A percentile compares a stretch with the other conserved stretches of the same genome.
Evolutionary conservation across 2,329 filamentous ascomycete species (phyloP).

Genomic region (Ceratocystis diversiconidia): DNA sequence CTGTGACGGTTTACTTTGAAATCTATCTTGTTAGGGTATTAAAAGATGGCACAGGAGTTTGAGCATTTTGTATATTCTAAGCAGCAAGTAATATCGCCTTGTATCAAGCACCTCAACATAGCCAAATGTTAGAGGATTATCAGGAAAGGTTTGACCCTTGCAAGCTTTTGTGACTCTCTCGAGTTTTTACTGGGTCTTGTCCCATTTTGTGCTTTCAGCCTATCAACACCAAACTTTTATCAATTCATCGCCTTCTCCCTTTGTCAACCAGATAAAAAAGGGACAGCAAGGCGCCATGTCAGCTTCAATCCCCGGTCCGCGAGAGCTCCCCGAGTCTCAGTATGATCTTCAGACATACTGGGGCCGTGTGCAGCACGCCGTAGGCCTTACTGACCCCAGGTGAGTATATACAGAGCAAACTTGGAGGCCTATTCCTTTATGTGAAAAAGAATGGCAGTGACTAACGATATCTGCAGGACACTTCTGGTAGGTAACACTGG

Average conservation of each 20-base stretch:
- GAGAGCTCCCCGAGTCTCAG: constrained; percentile 80
- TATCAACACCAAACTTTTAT: neutral
- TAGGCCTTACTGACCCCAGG: constrained; percentile 88
- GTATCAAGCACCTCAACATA: neutral
- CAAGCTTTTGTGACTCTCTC: neutral
- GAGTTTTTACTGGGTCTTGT: constrained; percentile 4
- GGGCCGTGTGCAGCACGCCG: constrained; percentile 82
- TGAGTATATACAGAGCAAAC: constrained; percentile 36
- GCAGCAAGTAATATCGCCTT: neutral
- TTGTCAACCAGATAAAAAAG: neutral
- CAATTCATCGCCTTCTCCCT: neutral
- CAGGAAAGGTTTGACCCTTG: neutral
- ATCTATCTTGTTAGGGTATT: neutral
- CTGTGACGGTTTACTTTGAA: neutral
- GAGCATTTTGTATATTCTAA: neutral
- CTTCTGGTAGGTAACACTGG: constrained; percentile 64
- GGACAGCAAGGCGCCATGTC: constrained; percentile 37
- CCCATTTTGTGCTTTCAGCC: neutral
- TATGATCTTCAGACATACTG: constrained; percentile 90
- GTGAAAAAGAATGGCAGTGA: neutral
- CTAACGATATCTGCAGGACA: constrained; percentile 44
- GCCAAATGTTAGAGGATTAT: neutral
- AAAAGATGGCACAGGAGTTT: neutral
- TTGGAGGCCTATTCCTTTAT: neutral
- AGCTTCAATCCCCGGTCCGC: constrained; percentile 48